A percentile compares a stretch with the other conserved stretches of the same genome.
Evolutionary conservation across 179 eudicot species (phyloP).

Genomic region (Beta corolliflora): DNA sequence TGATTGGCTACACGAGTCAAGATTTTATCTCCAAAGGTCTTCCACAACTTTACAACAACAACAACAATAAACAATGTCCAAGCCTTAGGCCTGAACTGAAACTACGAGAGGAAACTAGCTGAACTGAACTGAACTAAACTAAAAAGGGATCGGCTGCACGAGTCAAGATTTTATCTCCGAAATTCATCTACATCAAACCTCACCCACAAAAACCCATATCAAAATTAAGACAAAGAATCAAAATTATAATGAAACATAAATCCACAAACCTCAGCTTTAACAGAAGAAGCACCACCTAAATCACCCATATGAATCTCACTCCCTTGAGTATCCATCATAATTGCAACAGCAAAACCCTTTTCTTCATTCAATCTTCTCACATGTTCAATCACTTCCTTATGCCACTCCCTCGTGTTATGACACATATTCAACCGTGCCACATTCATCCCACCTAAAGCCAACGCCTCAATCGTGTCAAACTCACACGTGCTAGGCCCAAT

Average conservation of each 20-base stretch:
- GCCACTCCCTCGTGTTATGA: constrained; percentile 83
- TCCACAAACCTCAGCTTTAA: constrained; percentile 34
- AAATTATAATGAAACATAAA: neutral
- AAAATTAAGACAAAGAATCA: neutral
- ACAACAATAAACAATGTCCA: too few relatives aligned
- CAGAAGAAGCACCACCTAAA: constrained; percentile 61
- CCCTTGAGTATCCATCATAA: constrained; percentile 95
- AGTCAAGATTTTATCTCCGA: too few relatives aligned
- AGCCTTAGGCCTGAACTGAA: too few relatives aligned
- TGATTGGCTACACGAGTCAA: too few relatives aligned
- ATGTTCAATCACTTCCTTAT: constrained; percentile 61
- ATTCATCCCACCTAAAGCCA: constrained; percentile 90
- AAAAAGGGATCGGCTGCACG: too few relatives aligned
- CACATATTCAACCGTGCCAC: constrained; percentile 91
- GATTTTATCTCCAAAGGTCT: too few relatives aligned
- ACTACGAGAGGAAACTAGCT: too few relatives aligned
- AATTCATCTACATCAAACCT: too few relatives aligned
- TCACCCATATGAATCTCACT: constrained; percentile 99
- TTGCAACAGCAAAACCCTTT: constrained; percentile 77
- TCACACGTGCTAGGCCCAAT: constrained; percentile 77
- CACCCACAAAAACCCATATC: neutral
- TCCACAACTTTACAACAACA: too few relatives aligned
- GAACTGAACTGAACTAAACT: too few relatives aligned
- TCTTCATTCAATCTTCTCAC: constrained; percentile 84
- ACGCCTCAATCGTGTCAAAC: constrained; percentile 63